Conservation (phyloP, 805 yeast species). For the Wickerhamia fluorescens region DNA sequence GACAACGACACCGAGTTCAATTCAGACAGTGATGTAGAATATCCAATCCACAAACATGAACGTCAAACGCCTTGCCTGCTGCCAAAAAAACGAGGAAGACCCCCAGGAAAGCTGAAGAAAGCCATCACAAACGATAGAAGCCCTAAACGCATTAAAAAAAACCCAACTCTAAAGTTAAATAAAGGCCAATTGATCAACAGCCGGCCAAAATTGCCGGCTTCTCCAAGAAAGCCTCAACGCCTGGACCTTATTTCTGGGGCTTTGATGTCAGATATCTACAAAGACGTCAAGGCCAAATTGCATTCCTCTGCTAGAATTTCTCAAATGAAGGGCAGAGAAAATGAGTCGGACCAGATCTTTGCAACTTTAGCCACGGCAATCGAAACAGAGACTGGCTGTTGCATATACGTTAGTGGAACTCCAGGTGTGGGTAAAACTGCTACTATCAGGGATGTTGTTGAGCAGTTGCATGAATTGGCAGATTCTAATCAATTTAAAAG, state of each 20-base stretch:
- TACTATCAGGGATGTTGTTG: conserved; percentile 79
- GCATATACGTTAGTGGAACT: conserved; percentile 89
- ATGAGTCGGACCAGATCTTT: conserved; percentile 68
- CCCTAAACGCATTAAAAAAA: not conserved
- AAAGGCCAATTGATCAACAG: no score
- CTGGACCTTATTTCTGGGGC: conserved; percentile 19
- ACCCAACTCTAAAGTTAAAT: not conserved
- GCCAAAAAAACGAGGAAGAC: not conserved
- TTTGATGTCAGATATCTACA: conserved; percentile 24
- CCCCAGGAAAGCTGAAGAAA: not conserved
- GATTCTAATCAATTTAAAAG: conserved; percentile 19
- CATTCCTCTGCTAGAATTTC: conserved; percentile 39
- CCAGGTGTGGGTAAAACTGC: conserved; percentile 99
- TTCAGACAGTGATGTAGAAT: not conserved
- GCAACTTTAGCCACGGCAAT: conserved; percentile 66
- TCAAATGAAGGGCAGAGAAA: conserved; percentile 78
- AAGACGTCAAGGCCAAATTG: conserved; percentile 33
- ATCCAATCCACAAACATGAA: not conserved
- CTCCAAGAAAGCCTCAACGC: conserved; percentile 8
- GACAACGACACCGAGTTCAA: not conserved
- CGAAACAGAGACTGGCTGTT: conserved; percentile 64
- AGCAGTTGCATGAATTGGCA: conserved; percentile 45
- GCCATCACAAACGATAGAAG: no score
- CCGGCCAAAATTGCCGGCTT: not conserved
- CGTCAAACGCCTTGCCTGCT: not conserved